Base-by-base conservation (phyloP, 176 grass and related monocot species). In the Oryza punctata region DNA sequence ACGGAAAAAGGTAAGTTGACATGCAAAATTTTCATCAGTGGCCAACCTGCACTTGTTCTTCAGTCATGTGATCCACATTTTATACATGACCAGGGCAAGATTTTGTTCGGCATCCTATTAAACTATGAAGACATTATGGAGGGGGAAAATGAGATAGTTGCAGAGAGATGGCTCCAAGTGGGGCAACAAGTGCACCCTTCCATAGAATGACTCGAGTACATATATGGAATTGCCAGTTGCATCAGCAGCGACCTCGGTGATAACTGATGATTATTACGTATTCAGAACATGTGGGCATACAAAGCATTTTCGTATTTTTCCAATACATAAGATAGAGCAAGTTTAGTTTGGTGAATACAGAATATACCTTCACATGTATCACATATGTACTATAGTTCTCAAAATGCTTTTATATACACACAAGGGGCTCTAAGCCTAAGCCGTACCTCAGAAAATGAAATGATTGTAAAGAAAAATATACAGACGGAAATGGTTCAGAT, bases 91-190 rank as follows among this genome's bases (percentile, higher is more conserved):
- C 90, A 98, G 96, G 96, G 93, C 28, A 95, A 89, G 65, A 98
- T 98, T 87, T 66, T 98, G 66, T 98, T 98, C 59, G 93, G 96
- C 14, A 24, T 98, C 41, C 77, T 98, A 43, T 64, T 95, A 57
- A 93, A 87, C 79, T 95, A 91, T 18, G 91, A 98, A 86, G 78
- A 89, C 33, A 24, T 70, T 24, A 47, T n/a, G 12, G 84, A 88
- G 4, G 85, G 44, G n/a, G 79, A 88, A 61, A 65, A 86, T 65
- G 89, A 81, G 57, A 68, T 29, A 7, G 27, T 33, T 44, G 37
- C 66, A 68, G 89, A 88, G 77, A 95, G 46, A 88, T 98, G 96
- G 91, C 82, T 98, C 64, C 87, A 85, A 68, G 91, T 91, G 18
- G 91, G 89, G 12, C 96, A 98, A 85, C 79, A 90, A 43, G 89